phyloP scores from a whole-genome alignment of 2,329 filamentous ascomycete genomes.

The Geosmithia morbida region DNA sequence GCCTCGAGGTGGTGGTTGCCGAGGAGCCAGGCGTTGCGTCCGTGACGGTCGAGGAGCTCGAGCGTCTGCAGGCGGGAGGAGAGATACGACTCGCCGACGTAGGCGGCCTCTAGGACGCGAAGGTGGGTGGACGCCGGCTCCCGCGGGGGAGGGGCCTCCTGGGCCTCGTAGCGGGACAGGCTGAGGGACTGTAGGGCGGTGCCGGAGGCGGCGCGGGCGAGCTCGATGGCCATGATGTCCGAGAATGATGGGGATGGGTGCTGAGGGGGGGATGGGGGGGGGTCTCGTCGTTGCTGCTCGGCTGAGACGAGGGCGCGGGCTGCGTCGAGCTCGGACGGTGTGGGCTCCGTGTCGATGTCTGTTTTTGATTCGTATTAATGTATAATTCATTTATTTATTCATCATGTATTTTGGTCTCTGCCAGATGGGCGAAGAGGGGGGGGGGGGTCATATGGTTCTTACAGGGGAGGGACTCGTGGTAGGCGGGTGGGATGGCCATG shows the following conservation, averaged over 20 bases:
- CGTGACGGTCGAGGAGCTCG: conserved; percentile 61
- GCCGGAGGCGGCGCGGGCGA: conserved; percentile 43
- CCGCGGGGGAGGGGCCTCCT: conserved; percentile 31
- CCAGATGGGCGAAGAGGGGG: not conserved
- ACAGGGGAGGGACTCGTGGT: conserved; percentile 75
- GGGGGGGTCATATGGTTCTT: conserved; percentile 14
- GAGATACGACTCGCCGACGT: conserved; percentile 37
- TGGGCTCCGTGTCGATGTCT: conserved; percentile 74
- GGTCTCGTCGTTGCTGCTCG: too few species aligned
- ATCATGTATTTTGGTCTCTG: too few species aligned
- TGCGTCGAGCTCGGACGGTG: conserved; percentile 43
- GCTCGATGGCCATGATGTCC: conserved; percentile 51
- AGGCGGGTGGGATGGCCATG: conserved; percentile 18
- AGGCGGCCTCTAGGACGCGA: conserved; percentile 42
- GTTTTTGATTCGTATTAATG: too few species aligned
- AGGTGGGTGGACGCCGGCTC: conserved; percentile 31
- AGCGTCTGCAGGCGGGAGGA: conserved; percentile 40
- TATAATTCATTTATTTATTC: too few species aligned
- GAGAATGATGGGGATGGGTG: conserved; percentile 44
- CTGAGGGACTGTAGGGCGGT: conserved; percentile 45
- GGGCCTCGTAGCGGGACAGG: conserved; percentile 68
- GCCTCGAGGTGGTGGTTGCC: conserved; percentile 70
- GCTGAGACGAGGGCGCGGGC: conserved; percentile 56
- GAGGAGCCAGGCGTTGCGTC: conserved; percentile 85
- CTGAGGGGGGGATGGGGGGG: conserved; percentile 23